Evolutionary conservation across 2,329 filamentous ascomycete species (phyloP), one percentile per base, ranked within the genome.

Genomic region (Phaeosphaeria sp.): DNA sequence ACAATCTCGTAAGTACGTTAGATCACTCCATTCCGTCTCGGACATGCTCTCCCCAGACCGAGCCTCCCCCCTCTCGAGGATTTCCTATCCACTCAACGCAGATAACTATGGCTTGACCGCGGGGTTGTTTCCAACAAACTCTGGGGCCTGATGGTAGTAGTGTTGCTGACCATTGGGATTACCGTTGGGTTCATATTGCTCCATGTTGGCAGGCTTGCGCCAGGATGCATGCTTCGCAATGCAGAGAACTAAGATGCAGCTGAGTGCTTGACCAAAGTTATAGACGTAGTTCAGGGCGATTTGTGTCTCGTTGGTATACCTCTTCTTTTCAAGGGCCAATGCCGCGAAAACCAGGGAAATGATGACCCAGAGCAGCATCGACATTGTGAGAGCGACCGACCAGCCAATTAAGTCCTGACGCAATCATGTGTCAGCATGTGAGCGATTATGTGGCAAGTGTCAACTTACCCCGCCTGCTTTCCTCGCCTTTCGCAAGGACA

Each of bases 201-300:
- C 15, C 42, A 22, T 3, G 18, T 44, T 6, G 11, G 21, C 42
- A 22, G 21, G 18, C 21, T 44, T 20, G 21, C 42, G 18, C 62
- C 65, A 66, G 15, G 58, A 57, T 9, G 27, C 9, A 15, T 64
- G 64, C 51, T 65, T 72, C 5, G 65, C 65, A 39, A 73, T 62
- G 27, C 61, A 56, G 24, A 72, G 49, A 3, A 73, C 45, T 17
- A 60, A 40, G 17, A 71, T 51, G 22, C 60, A 72, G 49, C 62
- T 60, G 20, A 69, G 46, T 2, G 58, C 51, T 43, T 61, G 58
- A 55, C 63, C 69, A 30, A 68, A 56, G 30, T 56, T 51, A 17
- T 17, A 11, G 18, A 73, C 40, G 20, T 60, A 73, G 1, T 27
- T 20, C 24, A 67, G 46, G 13, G 64, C 65, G 4, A 45, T 18